Evolutionary conservation across 2,329 filamentous ascomycete genomes (phyloP).

Genomic region (Myriosclerotinia duriaeana): DNA sequence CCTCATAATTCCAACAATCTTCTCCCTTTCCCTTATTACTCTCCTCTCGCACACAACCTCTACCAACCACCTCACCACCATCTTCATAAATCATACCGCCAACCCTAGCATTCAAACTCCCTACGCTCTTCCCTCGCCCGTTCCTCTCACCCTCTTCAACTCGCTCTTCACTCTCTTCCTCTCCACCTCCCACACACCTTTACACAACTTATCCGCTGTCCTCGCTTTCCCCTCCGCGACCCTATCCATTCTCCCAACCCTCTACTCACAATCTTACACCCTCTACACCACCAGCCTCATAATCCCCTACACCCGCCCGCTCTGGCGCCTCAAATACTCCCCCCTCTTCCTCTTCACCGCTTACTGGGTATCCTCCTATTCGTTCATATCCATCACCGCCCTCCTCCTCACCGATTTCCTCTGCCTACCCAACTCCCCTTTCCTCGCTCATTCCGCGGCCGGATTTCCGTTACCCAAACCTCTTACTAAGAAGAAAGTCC

Average conservation of each 20-base stretch:
- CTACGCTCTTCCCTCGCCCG: conserved; percentile 38
- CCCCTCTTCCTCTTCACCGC: conserved; percentile 45
- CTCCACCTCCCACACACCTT: conserved; percentile 41
- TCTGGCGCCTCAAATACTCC: conserved; percentile 28
- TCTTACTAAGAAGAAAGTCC: conserved; percentile 27
- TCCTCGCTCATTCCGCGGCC: conserved; percentile 35
- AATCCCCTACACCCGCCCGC: conserved; percentile 39
- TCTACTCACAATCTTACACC: conserved; percentile 50
- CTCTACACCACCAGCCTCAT: conserved; percentile 51
- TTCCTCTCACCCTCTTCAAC: conserved; percentile 47
- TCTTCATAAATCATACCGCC: conserved; percentile 42
- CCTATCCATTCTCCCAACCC: conserved; percentile 47
- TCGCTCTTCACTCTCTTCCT: conserved; percentile 50
- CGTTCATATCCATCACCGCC: conserved; percentile 48
- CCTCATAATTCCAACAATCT: conserved; percentile 45
- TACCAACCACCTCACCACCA: conserved; percentile 40
- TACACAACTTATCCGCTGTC: conserved; percentile 44
- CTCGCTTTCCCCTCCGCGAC: conserved; percentile 47
- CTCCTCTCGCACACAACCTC: conserved; percentile 42
- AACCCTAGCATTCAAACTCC: conserved; percentile 44
- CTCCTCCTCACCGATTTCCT: conserved; percentile 45
- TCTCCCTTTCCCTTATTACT: conserved; percentile 45
- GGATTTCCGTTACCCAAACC: conserved; percentile 31
- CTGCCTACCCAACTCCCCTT: conserved; percentile 43
- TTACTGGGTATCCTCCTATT: conserved; percentile 50